These are phyloP conservation scores for Termitomyces sp. DNA, from an alignment of 768 basidiomycete genomes.

Conservation along the genomic window DNA sequence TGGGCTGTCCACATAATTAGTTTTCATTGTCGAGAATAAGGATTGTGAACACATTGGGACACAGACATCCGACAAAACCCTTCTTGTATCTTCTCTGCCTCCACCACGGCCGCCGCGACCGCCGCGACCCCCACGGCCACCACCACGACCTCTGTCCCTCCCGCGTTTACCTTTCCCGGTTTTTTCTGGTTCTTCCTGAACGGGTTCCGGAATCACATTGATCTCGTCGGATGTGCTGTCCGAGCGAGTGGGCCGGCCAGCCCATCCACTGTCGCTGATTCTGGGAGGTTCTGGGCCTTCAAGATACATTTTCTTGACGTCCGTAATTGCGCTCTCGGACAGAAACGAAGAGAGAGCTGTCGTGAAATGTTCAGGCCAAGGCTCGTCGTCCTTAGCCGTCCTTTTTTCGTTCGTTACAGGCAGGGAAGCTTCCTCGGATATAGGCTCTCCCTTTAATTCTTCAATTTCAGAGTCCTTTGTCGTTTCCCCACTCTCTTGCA, in stretches of 20 bases:
- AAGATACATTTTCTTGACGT: slow-evolving; percentile 69
- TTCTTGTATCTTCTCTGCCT: slow-evolving; percentile 59
- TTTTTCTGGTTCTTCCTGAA: slow-evolving; percentile 21
- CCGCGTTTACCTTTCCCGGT: slow-evolving; percentile 28
- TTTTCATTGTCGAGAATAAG: slow-evolving; percentile 5
- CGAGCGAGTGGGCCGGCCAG: slow-evolving; percentile 35
- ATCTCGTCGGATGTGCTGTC: slow-evolving; percentile 11
- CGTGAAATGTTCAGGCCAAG: slow-evolving; percentile 66
- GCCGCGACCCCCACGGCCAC: slow-evolving; percentile 36
- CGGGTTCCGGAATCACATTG: slow-evolving; percentile 13
- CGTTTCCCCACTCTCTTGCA: slow-evolving; percentile 15
- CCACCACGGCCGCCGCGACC: slow-evolving; percentile 37
- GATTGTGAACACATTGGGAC: slow-evolving; percentile 13
- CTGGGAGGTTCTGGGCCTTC: slow-evolving; percentile 80
- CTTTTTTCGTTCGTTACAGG: slow-evolving; percentile 8
- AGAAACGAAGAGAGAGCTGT: slow-evolving; percentile 58
- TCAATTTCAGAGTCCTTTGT: slow-evolving; percentile 6
- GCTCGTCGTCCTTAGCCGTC: slow-evolving; percentile 27
- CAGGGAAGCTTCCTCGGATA: slow-evolving; percentile 3
- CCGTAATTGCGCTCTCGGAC: slow-evolving; percentile 49
- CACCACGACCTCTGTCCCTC: slow-evolving; percentile 43
- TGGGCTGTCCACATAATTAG: slow-evolving; percentile 51
- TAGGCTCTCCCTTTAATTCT: slow-evolving; percentile 7
- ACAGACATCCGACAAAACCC: slow-evolving; percentile 79
- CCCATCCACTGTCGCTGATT: slow-evolving; percentile 75